Percentiles rank a stretch among this genome's conserved stretches.
Conservation (phyloP, 83 land plant genomes). For the Diphasiastrum complanatum region DNA sequence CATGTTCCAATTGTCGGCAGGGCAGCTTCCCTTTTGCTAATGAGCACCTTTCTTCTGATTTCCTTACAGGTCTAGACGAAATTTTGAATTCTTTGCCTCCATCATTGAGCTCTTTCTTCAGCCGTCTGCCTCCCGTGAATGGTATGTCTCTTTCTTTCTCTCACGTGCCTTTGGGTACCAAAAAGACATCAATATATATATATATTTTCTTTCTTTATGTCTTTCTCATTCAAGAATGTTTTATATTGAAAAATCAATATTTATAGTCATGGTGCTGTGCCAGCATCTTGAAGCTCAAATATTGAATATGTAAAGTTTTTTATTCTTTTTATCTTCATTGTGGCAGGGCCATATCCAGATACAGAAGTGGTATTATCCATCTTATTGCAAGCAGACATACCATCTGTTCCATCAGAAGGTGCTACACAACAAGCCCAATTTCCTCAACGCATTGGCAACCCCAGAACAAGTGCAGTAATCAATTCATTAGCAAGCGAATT, state of each 20-base stretch:
- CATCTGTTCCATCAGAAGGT: slow-evolving; percentile 3
- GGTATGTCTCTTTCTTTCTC: slow-evolving; percentile 16
- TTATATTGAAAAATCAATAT: background rate
- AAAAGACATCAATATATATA: background rate
- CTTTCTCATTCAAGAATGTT: background rate
- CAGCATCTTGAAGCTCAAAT: too few species aligned
- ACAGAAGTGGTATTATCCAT: slow-evolving; percentile 29
- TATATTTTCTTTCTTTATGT: background rate
- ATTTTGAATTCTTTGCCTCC: slow-evolving; percentile 26
- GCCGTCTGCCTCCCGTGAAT: slow-evolving; percentile 29
- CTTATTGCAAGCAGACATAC: slow-evolving; percentile 21
- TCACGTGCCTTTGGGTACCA: background rate
- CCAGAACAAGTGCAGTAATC: background rate
- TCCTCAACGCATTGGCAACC: slow-evolving; percentile 4
- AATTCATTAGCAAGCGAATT: slow-evolving; percentile 11
- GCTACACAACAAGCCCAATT: slow-evolving; percentile 3
- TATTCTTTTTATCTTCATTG: background rate
- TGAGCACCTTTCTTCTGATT: slow-evolving; percentile 18
- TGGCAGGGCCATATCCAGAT: slow-evolving; percentile 38
- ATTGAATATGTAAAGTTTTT: background rate
- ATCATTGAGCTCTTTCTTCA: slow-evolving; percentile 25
- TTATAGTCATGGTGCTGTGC: background rate
- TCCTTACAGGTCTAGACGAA: slow-evolving; percentile 31
- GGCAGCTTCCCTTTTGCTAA: slow-evolving; percentile 5
- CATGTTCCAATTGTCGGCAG: slow-evolving; percentile 8